These are phyloP conservation scores for Penicillium psychrosexuale DNA, from an alignment of 2,329 filamentous ascomycete species.

Conservation along the genomic window DNA sequence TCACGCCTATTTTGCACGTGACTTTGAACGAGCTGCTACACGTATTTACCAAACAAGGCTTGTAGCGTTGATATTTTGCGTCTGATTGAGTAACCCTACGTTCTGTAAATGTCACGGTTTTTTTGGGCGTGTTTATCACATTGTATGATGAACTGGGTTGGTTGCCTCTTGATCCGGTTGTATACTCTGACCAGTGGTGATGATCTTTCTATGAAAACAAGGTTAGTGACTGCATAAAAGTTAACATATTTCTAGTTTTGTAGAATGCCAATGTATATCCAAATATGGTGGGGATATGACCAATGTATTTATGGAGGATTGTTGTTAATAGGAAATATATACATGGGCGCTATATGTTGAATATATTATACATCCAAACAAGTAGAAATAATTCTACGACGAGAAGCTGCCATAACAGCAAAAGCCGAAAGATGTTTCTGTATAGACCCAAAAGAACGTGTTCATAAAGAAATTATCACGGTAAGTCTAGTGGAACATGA, in stretches of 20 bases:
- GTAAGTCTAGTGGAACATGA: too few relatives aligned
- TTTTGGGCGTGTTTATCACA: accelerated
- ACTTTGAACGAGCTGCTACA: accelerated
- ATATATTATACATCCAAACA: background rate
- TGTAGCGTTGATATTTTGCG: background rate
- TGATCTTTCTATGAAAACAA: background rate
- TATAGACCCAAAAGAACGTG: too few relatives aligned
- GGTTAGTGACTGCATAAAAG: too few relatives aligned
- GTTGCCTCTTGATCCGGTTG: background rate
- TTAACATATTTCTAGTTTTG: too few relatives aligned
- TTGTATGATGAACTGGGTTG: background rate
- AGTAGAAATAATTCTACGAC: too few relatives aligned
- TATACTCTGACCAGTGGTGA: background rate
- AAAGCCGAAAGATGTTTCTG: too few relatives aligned
- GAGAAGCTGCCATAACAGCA: background rate
- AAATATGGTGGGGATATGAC: too few relatives aligned
- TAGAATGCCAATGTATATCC: accelerated
- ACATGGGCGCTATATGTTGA: too few relatives aligned
- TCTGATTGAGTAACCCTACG: accelerated
- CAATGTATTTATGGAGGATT: too few relatives aligned
- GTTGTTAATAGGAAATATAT: too few relatives aligned
- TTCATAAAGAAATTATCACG: background rate
- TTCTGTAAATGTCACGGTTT: accelerated
- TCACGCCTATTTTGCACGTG: background rate
- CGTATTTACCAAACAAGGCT: background rate